phyloP scores from a whole-genome alignment of 768 basidiomycete species.

The Grammothele lineata region DNA sequence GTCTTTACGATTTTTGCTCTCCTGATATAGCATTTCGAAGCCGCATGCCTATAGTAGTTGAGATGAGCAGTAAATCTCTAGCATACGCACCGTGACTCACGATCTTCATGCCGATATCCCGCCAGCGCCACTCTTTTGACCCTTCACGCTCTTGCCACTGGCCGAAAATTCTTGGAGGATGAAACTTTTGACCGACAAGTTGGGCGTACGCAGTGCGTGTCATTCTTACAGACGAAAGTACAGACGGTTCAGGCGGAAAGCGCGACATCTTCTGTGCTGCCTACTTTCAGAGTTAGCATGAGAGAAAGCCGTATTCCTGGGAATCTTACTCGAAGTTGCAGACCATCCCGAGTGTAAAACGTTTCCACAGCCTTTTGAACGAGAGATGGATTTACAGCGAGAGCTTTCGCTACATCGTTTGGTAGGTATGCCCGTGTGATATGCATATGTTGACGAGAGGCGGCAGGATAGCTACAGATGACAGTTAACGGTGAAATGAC shows the following conservation, averaged over 20 bases:
- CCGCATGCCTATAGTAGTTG: constrained; percentile 66
- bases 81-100: constrained; percentile 35
- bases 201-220: constrained; percentile 95
- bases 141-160: constrained; percentile 60
- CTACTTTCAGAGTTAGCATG: constrained; percentile 37
- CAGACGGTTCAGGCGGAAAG: constrained; percentile 71
- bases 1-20: constrained; percentile 59
- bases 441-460: constrained; percentile 67
- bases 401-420: constrained; percentile 68
- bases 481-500: too few species aligned
- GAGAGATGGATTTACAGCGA: constrained; percentile 59
- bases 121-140: constrained; percentile 68
- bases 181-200: constrained; percentile 85
- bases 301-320: not conserved
- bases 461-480: constrained; percentile 73
- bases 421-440: constrained; percentile 77
- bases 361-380: constrained; percentile 86
- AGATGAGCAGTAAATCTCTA: not conserved
- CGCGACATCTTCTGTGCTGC: constrained; percentile 85
- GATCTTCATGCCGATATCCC: constrained; percentile 91
- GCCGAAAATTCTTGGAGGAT: constrained; percentile 87
- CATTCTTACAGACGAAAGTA: constrained; percentile 64
- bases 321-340: constrained; percentile 76
- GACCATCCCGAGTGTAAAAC: constrained; percentile 93
- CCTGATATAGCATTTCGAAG: constrained; percentile 95